Evolutionary conservation across 2,329 filamentous ascomycete species (phyloP).

Genomic region (Exophiala calicioides): DNA sequence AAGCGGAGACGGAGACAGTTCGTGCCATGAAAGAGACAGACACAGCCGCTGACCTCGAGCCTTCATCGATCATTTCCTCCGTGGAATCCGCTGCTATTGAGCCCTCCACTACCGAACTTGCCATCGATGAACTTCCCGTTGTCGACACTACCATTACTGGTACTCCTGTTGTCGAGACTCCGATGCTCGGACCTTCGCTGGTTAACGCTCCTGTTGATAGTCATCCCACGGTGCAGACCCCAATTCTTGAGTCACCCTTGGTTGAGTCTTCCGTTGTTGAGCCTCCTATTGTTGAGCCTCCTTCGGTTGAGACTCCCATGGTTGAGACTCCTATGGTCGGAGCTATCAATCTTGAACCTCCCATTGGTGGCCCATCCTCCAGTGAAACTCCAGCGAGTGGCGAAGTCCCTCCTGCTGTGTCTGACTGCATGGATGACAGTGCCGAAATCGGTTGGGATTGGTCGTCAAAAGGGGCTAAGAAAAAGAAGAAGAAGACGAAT

Average conservation of each 20-base stretch:
- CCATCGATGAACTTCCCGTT: not conserved
- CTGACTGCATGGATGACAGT: not conserved
- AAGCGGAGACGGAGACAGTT: too few species aligned
- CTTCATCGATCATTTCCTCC: not conserved
- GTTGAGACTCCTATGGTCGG: not conserved
- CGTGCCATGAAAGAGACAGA: too few species aligned
- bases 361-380: too few species aligned
- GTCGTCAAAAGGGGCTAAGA: slow-evolving; percentile 25
- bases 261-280: not conserved
- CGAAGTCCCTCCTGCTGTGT: not conserved
- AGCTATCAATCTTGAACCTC: not conserved
- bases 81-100: not conserved
- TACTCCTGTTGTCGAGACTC: slow-evolving; percentile 5
- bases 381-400: too few species aligned
- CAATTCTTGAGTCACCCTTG: not conserved
- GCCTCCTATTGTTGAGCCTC: slow-evolving; percentile 1
- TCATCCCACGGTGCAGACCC: not conserved
- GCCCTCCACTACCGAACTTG: not conserved
- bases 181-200: not conserved
- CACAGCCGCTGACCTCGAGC: not conserved
- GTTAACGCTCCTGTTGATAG: not conserved
- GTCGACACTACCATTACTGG: not conserved
- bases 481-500: slow-evolving; percentile 34
- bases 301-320: slow-evolving; percentile 2
- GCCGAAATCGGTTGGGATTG: slow-evolving; percentile 18